phyloP scores from a whole-genome alignment of 2,329 filamentous ascomycete genomes.

The Xylariaceae sp. region DNA sequence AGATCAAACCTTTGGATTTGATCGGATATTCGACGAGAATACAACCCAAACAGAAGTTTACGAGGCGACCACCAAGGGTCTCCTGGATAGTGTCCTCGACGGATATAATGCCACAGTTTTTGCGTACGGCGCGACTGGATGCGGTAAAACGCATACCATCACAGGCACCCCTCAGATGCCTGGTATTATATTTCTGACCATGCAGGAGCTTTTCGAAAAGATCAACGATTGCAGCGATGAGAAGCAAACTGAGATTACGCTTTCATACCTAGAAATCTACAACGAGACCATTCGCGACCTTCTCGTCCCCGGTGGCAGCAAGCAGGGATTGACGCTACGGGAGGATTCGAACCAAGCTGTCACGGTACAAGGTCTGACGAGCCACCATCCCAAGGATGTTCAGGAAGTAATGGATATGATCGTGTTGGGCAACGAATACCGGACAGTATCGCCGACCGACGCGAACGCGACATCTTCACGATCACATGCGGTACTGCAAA shows the following conservation, averaged over 20 bases:
- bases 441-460: slow-evolving; percentile 94
- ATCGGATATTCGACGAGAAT: slow-evolving; percentile 94
- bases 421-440: slow-evolving; percentile 85
- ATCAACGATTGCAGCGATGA: slow-evolving; percentile 82
- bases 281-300: slow-evolving; percentile 98
- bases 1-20: slow-evolving; percentile 96
- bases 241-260: slow-evolving; percentile 82
- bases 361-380: slow-evolving; percentile 84
- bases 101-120: slow-evolving; percentile 99
- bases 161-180: slow-evolving; percentile 87
- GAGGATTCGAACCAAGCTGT: slow-evolving; percentile 94
- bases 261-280: slow-evolving; percentile 97
- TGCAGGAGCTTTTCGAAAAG: slow-evolving; percentile 98
- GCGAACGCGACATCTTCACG: slow-evolving; percentile 96
- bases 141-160: slow-evolving; percentile 98
- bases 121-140: slow-evolving; percentile 95
- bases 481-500: slow-evolving; percentile 94
- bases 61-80: slow-evolving; percentile 79
- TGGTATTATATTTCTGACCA: slow-evolving; percentile 96
- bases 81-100: slow-evolving; percentile 93
- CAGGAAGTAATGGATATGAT: slow-evolving; percentile 99
- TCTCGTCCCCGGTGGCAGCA: slow-evolving; percentile 78
- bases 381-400: slow-evolving; percentile 84
- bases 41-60: slow-evolving; percentile 90
- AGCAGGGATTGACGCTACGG: slow-evolving; percentile 81